Percentiles rank a stretch among this genome's conserved stretches.
These are phyloP conservation scores for Mycena venus DNA, from an alignment of 768 basidiomycete genomes.

Conservation along the genomic window DNA sequence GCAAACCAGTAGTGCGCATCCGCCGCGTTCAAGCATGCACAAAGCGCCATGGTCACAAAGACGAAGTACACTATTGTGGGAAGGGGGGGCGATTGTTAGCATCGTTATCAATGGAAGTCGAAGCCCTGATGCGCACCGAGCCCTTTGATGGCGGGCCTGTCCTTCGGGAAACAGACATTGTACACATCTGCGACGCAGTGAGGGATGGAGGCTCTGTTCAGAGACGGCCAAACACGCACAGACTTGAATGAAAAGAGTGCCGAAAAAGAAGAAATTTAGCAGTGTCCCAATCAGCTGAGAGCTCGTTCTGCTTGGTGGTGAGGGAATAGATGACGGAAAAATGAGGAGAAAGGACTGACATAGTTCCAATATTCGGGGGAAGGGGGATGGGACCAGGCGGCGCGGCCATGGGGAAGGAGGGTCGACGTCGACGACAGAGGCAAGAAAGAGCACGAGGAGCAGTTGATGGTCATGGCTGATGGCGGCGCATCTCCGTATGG, in stretches of 20 bases:
- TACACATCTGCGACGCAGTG: constrained; percentile 33
- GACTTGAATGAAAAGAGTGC: constrained; percentile 42
- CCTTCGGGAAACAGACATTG: constrained; percentile 36
- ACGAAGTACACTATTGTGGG: constrained; percentile 39
- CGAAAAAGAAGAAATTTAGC: constrained; percentile 43
- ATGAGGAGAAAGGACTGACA: not conserved
- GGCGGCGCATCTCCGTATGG: too few species aligned
- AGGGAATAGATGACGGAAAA: not conserved
- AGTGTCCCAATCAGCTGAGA: constrained; percentile 29
- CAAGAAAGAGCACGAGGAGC: too few species aligned
- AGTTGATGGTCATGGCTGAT: too few species aligned
- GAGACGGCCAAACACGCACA: constrained; percentile 25
- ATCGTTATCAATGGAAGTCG: not conserved
- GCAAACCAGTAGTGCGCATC: constrained; percentile 45
- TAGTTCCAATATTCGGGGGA: constrained; percentile 18
- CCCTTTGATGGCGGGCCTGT: constrained; percentile 29
- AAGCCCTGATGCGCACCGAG: constrained; percentile 31
- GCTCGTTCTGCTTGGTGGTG: not conserved
- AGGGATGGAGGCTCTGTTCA: not conserved
- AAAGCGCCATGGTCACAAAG: constrained; percentile 40
- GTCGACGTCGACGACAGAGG: too few species aligned
- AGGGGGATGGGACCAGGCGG: not conserved
- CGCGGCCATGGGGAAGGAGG: not conserved
- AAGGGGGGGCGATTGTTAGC: not conserved
- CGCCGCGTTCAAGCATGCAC: constrained; percentile 38